phyloP scores from a whole-genome alignment of 1,284 basidiomycete genomes.

The Trichosporon sp. region DNA sequence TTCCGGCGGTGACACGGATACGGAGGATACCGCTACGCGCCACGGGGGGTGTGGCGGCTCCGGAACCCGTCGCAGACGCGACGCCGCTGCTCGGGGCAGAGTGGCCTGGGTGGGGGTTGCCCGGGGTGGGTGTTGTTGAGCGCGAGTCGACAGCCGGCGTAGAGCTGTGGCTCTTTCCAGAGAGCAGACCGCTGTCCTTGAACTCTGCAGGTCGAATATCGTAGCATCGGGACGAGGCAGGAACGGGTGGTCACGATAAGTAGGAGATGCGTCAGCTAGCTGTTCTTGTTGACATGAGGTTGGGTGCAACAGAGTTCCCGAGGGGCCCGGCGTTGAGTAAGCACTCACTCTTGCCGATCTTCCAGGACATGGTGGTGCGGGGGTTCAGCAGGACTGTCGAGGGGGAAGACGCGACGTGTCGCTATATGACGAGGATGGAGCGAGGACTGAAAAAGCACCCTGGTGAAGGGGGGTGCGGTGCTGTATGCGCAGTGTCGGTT shows the following conservation, averaged over 20 bases:
- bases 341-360: conserved; percentile 52
- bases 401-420: neutral
- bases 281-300: too few species aligned
- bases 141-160: conserved; percentile 35
- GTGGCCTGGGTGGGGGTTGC: conserved; percentile 44
- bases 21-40: conserved; percentile 55
- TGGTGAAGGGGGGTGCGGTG: neutral
- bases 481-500: neutral
- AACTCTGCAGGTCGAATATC: conserved; percentile 33
- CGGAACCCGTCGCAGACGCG: neutral
- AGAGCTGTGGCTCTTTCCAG: conserved; percentile 30
- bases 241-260: conserved; percentile 1
- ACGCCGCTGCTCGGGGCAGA: conserved; percentile 9
- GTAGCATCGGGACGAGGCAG: conserved; percentile 6
- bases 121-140: conserved; percentile 49
- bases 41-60: conserved; percentile 40
- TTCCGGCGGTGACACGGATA: conserved; percentile 57
- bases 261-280: conserved; percentile 16
- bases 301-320: neutral
- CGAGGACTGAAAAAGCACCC: neutral
- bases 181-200: conserved; percentile 45
- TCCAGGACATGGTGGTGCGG: conserved; percentile 49
- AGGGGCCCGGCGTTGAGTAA: neutral
- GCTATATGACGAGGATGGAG: neutral
- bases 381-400: neutral